Base-by-base conservation (phyloP, 306 rosid genomes). In the Cucumis melo region DNA sequence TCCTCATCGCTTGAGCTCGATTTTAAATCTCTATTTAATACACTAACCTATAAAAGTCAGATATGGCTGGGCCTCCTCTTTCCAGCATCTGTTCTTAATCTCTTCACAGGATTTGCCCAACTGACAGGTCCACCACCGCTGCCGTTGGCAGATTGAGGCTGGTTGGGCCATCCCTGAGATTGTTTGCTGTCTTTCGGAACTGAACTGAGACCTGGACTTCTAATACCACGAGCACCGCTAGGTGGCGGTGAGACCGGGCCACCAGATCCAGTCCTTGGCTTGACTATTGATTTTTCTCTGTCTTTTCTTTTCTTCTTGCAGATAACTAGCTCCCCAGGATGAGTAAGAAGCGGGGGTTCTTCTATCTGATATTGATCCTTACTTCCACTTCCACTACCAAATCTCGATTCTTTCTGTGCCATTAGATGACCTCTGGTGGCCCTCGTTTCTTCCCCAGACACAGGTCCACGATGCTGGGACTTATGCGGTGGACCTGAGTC, bases 221-320 rank as follows among this genome's bases (percentile, higher is more conserved):
- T 89, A 19, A 86, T 67, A 63, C 83, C 51, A 36, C 86, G 93
- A 76, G 86, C 84, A 75, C 84, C 77, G 57, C 88, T 82, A 24
- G 87, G 87, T 5, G 98, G 87, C 5, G 98, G 97, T 7, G 98
- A 90, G 76, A 90, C 88, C 58, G 97, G 94, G 67, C 90, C 91
- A 1, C 74, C 79, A 7, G 96, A 81, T 65, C 90, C 91, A 14
- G 63, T 81, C 87, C 96, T 84, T 13, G 85, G 42, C 88, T 87
- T 93, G 72, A 79, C 89, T 73, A 75, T 61, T 17, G 90, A 55
- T 72, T 90, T 91, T 68, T 91, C 98, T 81, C 98, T 78, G 76
- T 87, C 96, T 76, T 94, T 94, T 79, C 98, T 90, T 82, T 85
- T 94, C 88, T 91, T 94, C 89, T 90, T 94, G 91, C 98, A 94